Conservation (phyloP, 164 flowering plant species). For the Taxillus chinensis region DNA sequence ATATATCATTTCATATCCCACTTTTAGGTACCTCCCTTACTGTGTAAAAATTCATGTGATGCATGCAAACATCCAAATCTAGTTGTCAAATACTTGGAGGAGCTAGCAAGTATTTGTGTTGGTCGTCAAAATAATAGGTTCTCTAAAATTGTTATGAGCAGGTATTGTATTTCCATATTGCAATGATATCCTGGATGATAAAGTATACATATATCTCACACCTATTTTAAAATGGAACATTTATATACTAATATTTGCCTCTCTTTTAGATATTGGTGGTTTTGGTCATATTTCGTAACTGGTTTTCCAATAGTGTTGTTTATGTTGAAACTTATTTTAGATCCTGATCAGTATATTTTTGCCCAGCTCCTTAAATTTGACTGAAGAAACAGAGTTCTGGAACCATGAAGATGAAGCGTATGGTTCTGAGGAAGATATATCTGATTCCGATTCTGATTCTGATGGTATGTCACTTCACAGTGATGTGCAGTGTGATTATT, state of each 20-base stretch:
- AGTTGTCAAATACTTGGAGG: constrained; percentile 52
- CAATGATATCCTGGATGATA: background rate
- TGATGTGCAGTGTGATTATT: background rate
- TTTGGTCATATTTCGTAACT: no score
- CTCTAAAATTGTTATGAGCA: constrained; percentile 40
- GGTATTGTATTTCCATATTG: constrained; percentile 24
- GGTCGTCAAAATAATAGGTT: constrained; percentile 21
- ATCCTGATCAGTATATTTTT: background rate
- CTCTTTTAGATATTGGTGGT: no score
- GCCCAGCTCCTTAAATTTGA: constrained; percentile 34
- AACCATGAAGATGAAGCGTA: constrained; percentile 70
- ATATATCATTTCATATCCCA: no score
- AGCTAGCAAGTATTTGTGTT: constrained; percentile 33
- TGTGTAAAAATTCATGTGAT: constrained; percentile 77
- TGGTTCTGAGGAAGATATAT: constrained; percentile 74
- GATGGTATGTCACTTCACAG: constrained; percentile 39
- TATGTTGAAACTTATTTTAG: no score
- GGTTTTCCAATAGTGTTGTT: no score
- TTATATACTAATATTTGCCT: no score
- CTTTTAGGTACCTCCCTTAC: constrained; percentile 46
- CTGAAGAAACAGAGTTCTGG: constrained; percentile 65
- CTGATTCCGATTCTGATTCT: constrained; percentile 72
- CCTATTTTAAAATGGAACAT: no score
- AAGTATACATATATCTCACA: no score
- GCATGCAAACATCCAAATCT: constrained; percentile 79